phyloP scores from a whole-genome alignment of 208 protist species.

The Spironucleus salmonicida region DNA sequence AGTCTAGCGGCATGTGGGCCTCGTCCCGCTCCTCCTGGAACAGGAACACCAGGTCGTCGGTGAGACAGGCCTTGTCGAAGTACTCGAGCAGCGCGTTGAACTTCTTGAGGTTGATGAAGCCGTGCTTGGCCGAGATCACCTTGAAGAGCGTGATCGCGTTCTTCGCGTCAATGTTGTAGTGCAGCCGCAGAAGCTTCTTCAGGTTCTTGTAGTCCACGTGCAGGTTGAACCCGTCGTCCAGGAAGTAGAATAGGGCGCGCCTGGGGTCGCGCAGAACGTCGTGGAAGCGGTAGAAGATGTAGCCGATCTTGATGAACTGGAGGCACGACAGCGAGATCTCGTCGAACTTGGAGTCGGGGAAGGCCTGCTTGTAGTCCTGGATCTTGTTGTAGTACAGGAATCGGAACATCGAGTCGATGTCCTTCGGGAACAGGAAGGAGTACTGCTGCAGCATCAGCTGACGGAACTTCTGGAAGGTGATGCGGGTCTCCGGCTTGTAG shows the following conservation, averaged over 20 bases:
- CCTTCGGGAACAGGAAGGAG: neutral
- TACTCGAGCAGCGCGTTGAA: neutral
- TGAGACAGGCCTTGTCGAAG: neutral
- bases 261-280: neutral
- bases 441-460: neutral
- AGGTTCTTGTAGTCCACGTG: neutral
- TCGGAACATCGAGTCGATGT: neutral
- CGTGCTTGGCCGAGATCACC: neutral
- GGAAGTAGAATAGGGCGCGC: neutral
- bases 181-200: neutral
- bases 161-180: neutral
- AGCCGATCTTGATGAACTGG: neutral
- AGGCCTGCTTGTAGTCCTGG: neutral
- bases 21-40: neutral
- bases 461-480: neutral
- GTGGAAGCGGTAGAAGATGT: neutral
- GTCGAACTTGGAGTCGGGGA: neutral
- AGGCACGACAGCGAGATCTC: neutral
- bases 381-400: neutral
- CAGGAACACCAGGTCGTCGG: neutral
- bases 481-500: neutral
- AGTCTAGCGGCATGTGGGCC: neutral
- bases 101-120: neutral
- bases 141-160: neutral
- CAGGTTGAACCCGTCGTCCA: neutral